Evolutionary conservation across 306 rosid species (phyloP).

Genomic region (Cicer judaicum): DNA sequence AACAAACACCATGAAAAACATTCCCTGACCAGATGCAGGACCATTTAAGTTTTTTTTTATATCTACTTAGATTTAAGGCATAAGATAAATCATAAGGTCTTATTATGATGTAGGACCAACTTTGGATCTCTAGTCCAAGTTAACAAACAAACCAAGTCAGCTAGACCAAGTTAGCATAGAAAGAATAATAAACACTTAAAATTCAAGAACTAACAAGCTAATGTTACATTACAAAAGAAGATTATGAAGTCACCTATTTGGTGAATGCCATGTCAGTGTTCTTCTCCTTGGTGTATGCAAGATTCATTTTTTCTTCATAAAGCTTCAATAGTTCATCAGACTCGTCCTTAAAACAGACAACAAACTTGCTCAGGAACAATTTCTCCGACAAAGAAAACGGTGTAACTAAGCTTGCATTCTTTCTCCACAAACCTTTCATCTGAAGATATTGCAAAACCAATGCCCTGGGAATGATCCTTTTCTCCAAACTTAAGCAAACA

Average conservation of each 20-base stretch:
- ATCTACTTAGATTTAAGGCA: neutral
- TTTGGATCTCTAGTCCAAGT: too few relatives aligned
- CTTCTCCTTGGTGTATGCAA: neutral
- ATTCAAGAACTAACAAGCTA: neutral
- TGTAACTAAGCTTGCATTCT: conserved; percentile 29
- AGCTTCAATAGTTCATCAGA: conserved; percentile 35
- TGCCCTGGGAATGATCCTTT: conserved; percentile 59
- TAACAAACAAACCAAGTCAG: neutral
- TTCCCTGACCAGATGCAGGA: neutral
- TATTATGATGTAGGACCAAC: neutral
- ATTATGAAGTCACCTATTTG: neutral
- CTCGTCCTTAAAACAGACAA: conserved; percentile 35
- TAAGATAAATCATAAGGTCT: neutral
- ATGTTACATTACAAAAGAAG: neutral
- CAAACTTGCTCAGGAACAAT: conserved; percentile 41
- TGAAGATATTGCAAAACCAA: conserved; percentile 44
- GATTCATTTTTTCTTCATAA: conserved; percentile 27
- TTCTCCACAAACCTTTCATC: conserved; percentile 49
- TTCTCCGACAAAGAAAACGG: conserved; percentile 19
- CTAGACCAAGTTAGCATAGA: neutral
- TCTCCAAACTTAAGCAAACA: conserved; percentile 16
- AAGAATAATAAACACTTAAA: neutral
- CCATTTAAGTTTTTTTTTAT: neutral
- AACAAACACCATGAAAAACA: neutral
- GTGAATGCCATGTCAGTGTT: neutral